Percentiles rank a stretch among this genome's conserved stretches.
Conservation (phyloP, 2,329 filamentous ascomycete genomes). For the Leptographium procerum region DNA sequence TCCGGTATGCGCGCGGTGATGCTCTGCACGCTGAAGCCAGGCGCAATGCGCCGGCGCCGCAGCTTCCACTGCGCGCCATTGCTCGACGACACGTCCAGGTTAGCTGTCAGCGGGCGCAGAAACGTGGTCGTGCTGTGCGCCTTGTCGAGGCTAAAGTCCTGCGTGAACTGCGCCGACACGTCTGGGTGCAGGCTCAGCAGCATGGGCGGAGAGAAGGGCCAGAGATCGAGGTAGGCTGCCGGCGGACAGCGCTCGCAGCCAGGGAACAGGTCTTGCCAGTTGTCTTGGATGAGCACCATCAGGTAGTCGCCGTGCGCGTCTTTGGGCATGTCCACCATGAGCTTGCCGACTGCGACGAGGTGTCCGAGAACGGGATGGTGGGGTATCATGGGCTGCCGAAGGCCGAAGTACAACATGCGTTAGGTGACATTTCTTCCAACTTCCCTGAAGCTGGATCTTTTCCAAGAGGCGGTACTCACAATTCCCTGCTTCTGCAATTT, state of each 20-base stretch:
- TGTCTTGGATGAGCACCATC: conserved; percentile 11
- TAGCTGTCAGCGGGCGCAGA: conserved; percentile 17
- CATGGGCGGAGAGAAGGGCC: conserved; percentile 9
- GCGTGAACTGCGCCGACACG: conserved; percentile 9
- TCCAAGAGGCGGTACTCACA: conserved; percentile 6
- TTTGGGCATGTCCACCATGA: conserved; percentile 9
- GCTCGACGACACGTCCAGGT: conserved; percentile 21
- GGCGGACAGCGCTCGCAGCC: conserved; percentile 2
- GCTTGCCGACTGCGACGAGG: conserved; percentile 9
- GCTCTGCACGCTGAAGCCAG: conserved; percentile 24
- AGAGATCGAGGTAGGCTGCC: conserved; percentile 10
- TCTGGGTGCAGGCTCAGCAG: conserved; percentile 10
- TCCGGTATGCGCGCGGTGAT: conserved; percentile 21
- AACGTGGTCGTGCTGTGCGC: conserved; percentile 1
- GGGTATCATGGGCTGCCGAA: conserved; percentile 12
- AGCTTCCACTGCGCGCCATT: conserved; percentile 27
- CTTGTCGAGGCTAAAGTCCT: conserved; percentile 7
- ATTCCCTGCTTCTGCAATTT: conserved; percentile 11
- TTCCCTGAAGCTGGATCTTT: background rate
- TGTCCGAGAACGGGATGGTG: conserved; percentile 14
- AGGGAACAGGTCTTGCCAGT: conserved; percentile 13
- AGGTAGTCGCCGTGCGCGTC: conserved; percentile 14
- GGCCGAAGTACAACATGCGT: background rate
- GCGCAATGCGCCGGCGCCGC: conserved; percentile 22
- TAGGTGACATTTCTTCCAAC: background rate